Evolutionary conservation across 495 filamentous ascomycete species (phyloP), one percentile per base, ranked within the genome.

Genomic region (Bombardia bombarda): DNA sequence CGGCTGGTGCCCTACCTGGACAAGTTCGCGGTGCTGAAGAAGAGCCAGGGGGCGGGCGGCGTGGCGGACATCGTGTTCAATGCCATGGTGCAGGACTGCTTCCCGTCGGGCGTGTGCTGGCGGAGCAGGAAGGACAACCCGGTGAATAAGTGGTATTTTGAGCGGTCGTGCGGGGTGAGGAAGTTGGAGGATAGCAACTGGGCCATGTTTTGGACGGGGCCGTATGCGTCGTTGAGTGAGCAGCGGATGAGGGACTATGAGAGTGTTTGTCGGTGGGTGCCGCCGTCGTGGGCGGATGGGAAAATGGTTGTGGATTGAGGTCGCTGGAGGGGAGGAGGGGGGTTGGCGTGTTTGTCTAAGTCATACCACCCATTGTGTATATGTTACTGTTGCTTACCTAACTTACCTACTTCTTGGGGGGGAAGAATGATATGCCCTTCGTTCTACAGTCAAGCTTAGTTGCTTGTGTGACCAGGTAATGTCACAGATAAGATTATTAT

Each of bases 141-240:
- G 8, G 87, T 92, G 1, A 93, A 93, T 46, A 93, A 90, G 56
- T 93, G 87, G 87, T 93, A 98, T 58, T 96, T 95, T 58, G 90
- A 97, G 61, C 74, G 90, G 31, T 85, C 85, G 7, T 71, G 74
- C 42, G 90, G 90, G 0, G 86, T 79, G 21, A 83, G 82, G 68
- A 92, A 92, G 63, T 60, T 98, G 24, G 71, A 75, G 1, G 79
- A 73, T 18, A 83, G 72, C 50, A 82, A 80, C 46, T 98, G 90
- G 90, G 85, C 90, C 3, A 95, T 95, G 90, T 96, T 98, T 43
- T 98, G 90, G 90, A 98, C 90, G 1, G 90, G 83, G 2, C 75
- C 80, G 12, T 79, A 76, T 34, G 48, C 68, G 46, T 59, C 60
- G 30, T 48, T 68, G 43, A 62, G 71, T 24, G 61, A 70, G 21